Percentiles rank a stretch among this genome's conserved stretches.
phyloP scores from a whole-genome alignment of 768 basidiomycete species.

The Rickenella mellea region DNA sequence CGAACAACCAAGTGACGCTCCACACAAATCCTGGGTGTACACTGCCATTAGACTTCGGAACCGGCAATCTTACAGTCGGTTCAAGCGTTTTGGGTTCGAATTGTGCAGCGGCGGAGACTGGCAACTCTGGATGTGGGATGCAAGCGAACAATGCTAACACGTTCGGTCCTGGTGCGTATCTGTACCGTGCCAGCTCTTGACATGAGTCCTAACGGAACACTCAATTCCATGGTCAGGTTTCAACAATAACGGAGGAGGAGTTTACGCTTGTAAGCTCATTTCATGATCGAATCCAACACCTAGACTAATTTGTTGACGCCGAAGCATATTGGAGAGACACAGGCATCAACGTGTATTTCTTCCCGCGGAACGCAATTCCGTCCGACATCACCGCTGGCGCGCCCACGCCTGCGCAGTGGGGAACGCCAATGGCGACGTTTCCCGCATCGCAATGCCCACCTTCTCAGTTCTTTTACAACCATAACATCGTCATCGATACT shows the following conservation, averaged over 20 bases:
- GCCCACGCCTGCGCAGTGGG: constrained; percentile 75
- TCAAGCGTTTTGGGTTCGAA: constrained; percentile 51
- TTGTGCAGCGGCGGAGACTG: constrained; percentile 60
- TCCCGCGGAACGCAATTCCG: constrained; percentile 65
- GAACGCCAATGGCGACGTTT: constrained; percentile 70
- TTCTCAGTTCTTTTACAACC: constrained; percentile 67
- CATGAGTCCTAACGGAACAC: constrained; percentile 29
- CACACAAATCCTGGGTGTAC: constrained; percentile 70
- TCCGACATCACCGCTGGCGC: constrained; percentile 61
- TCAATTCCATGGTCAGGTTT: constrained; percentile 40
- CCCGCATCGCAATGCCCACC: constrained; percentile 68
- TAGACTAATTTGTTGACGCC: constrained; percentile 12
- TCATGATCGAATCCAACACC: constrained; percentile 3
- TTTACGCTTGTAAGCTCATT: constrained; percentile 70
- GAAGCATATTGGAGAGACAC: constrained; percentile 66
- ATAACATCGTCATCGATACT: constrained; percentile 77
- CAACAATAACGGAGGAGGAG: constrained; percentile 78
- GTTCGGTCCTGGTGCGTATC: constrained; percentile 53
- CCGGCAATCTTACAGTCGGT: constrained; percentile 28
- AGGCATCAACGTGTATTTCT: constrained; percentile 79
- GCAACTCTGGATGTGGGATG: constrained; percentile 77
- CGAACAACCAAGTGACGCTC: constrained; percentile 73
- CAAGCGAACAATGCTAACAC: constrained; percentile 49
- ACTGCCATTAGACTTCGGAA: constrained; percentile 38
- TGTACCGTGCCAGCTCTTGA: constrained; percentile 21